A percentile compares a stretch with the other conserved stretches of the same genome.
Conservation (phyloP, 768 basidiomycete species). For the Gloeopeniophorella convolvens region DNA sequence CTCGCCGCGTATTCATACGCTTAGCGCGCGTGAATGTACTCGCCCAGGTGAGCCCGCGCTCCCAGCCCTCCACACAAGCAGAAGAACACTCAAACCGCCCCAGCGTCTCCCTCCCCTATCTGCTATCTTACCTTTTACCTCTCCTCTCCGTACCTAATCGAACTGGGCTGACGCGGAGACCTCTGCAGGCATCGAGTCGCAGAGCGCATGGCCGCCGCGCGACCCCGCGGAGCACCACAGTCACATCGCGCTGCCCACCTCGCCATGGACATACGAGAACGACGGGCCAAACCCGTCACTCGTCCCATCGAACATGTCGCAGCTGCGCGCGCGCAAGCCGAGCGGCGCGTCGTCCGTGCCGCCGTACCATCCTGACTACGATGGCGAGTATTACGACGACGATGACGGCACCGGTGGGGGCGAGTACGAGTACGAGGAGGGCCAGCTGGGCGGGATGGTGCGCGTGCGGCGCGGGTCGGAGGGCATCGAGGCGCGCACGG, state of each 20-base stretch:
- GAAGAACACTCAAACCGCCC: conserved; percentile 2
- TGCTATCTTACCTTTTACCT: background rate
- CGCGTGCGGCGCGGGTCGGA: conserved; percentile 68
- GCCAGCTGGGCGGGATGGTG: conserved; percentile 3
- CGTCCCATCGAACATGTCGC: conserved; percentile 44
- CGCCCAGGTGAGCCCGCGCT: conserved; percentile 2
- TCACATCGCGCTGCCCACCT: conserved; percentile 44
- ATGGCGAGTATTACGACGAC: conserved; percentile 30
- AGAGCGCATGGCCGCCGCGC: conserved; percentile 60
- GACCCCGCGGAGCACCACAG: conserved; percentile 45
- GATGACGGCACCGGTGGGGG: conserved; percentile 21
- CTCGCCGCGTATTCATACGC: background rate
- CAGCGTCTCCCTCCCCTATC: background rate
- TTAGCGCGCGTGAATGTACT: background rate
- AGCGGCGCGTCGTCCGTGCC: conserved; percentile 44
- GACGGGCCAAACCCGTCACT: conserved; percentile 71
- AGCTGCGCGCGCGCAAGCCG: conserved; percentile 24
- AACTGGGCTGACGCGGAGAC: background rate
- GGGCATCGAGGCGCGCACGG: conserved; percentile 66
- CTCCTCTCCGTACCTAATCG: background rate
- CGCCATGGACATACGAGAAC: conserved; percentile 86
- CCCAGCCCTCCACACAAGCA: background rate
- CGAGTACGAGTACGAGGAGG: conserved; percentile 22
- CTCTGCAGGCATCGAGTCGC: conserved; percentile 7
- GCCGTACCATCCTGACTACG: conserved; percentile 73